Percentiles rank a stretch among this genome's conserved stretches.
Conservation (phyloP, 2,329 filamentous ascomycete genomes). For the Aspergillus chevalieri region DNA sequence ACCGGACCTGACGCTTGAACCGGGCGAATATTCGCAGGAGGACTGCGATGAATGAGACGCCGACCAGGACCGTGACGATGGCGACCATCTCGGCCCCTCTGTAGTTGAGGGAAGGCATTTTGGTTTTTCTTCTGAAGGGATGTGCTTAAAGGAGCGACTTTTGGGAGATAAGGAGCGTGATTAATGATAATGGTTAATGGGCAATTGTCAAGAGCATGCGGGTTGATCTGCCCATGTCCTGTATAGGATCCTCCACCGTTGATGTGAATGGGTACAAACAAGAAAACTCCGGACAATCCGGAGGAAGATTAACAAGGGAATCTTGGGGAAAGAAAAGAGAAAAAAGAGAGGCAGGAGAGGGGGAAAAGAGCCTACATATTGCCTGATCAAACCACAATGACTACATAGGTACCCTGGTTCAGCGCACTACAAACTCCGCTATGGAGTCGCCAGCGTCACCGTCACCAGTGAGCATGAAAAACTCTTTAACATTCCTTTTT, state of each 20-base stretch:
- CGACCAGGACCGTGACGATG: slow-evolving; percentile 26
- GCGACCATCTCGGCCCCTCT: slow-evolving; percentile 24
- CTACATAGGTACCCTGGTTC: too few relatives aligned
- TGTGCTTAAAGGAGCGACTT: not conserved
- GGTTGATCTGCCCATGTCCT: not conserved
- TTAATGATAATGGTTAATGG: not conserved
- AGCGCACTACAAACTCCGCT: not conserved
- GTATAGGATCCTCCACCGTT: not conserved
- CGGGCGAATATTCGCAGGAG: slow-evolving; percentile 22
- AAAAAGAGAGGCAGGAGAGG: not conserved
- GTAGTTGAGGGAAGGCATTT: slow-evolving; percentile 18
- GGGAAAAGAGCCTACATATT: not conserved
- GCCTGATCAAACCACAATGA: too few relatives aligned
- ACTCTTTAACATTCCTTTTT: not conserved
- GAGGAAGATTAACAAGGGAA: slow-evolving; percentile 7
- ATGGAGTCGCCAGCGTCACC: not conserved
- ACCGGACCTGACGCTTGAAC: slow-evolving; percentile 20
- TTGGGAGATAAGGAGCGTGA: not conserved
- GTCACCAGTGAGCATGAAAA: not conserved
- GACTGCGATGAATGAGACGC: slow-evolving; percentile 19
- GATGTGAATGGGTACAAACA: not conserved
- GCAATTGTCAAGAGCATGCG: not conserved
- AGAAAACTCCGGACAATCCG: not conserved
- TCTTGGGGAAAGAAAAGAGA: slow-evolving; percentile 3
- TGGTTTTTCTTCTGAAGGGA: not conserved